Evolutionary conservation across 2,329 filamentous ascomycete genomes (phyloP), one percentile per base, ranked within the genome.

Genomic region (Ophiostoma montium): DNA sequence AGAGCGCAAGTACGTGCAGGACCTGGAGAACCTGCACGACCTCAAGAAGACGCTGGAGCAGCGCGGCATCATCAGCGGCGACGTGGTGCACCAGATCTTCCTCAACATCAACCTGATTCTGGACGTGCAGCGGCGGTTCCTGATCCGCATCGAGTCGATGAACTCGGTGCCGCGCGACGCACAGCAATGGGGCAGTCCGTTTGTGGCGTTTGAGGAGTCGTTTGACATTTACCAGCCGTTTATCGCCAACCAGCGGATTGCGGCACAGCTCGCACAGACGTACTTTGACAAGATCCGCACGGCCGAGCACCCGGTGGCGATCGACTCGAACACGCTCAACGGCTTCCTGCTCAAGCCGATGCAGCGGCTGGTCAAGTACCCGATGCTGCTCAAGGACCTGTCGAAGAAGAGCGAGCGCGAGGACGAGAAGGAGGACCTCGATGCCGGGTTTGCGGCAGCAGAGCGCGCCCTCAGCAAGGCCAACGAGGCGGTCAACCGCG

Each of bases 191-290:
- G 92, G 92, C n/a, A 74, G 80, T n/a, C 78, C 94, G 0, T 96
- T 96, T 61, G 75, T 84, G 13, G 72, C 80, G 13, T 88, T 90
- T 61, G 86, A 92, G 62, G 86, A 92, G 52, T 78, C 81, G 0
- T 95, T 98, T 64, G 80, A 83, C 54, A 89, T 95, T 52, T 98
- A 98, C 63, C 86, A 95, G 59, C 89, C 89, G 2, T 98, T 96
- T 59, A 96, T 96, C 57, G 87, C 92, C 32, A 98, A 98, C 61
- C 90, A 95, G 67, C 81, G 86, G 57, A 89, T 87, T 61, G 94
- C 90, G 51, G 88, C 90, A 48, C 77, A 83, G 56, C 77, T 86
- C n/a, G 89, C 88, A 13, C 80, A 85, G 57, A 76, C 82, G 52
- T 82, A 90, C 52, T 95, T 94, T 63, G 84, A 92, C 58, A 94